These are phyloP conservation scores for Trypanosoma theileri DNA, from an alignment of 208 protist species.

Conservation along the genomic window DNA sequence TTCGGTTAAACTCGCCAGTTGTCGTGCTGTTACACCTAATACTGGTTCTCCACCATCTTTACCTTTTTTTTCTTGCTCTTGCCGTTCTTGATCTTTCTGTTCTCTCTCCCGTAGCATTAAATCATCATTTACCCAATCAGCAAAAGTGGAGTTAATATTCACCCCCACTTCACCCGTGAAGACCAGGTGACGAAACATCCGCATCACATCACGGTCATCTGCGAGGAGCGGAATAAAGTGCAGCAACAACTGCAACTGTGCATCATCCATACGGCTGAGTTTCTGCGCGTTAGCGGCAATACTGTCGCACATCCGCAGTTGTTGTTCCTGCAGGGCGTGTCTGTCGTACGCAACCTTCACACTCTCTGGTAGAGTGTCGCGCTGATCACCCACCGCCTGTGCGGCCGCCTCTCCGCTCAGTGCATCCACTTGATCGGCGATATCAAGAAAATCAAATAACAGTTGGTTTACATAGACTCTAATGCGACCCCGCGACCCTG, in stretches of 20 bases:
- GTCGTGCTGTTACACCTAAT: slow-evolving; percentile 17
- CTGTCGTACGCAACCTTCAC: slow-evolving; percentile 20
- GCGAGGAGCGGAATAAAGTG: slow-evolving; percentile 11
- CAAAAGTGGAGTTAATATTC: slow-evolving; percentile 6
- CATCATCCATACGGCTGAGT: slow-evolving; percentile 4
- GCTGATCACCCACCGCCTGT: slow-evolving; percentile 21
- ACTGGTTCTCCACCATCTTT: background rate
- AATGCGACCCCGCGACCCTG: slow-evolving; percentile 3
- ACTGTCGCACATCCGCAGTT: slow-evolving; percentile 11
- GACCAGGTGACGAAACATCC: slow-evolving; percentile 19
- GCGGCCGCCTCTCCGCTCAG: slow-evolving; percentile 24
- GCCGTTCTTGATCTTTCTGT: background rate
- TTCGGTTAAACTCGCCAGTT: slow-evolving; percentile 23
- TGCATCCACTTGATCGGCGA: slow-evolving; percentile 12
- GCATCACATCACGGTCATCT: slow-evolving; percentile 26
- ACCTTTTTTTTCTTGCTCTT: background rate
- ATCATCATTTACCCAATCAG: slow-evolving; percentile 12
- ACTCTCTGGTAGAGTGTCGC: slow-evolving; percentile 20
- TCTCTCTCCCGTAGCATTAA: background rate
- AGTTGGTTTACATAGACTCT: slow-evolving; percentile 28
- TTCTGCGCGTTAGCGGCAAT: slow-evolving; percentile 7
- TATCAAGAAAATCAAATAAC: slow-evolving; percentile 28
- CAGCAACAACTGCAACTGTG: slow-evolving; percentile 14
- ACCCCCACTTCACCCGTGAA: slow-evolving; percentile 12
- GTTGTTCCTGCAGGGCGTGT: slow-evolving; percentile 14